phyloP scores from a whole-genome alignment of 2,329 filamentous ascomycete genomes.

The Chrysoporthe puriensis region DNA sequence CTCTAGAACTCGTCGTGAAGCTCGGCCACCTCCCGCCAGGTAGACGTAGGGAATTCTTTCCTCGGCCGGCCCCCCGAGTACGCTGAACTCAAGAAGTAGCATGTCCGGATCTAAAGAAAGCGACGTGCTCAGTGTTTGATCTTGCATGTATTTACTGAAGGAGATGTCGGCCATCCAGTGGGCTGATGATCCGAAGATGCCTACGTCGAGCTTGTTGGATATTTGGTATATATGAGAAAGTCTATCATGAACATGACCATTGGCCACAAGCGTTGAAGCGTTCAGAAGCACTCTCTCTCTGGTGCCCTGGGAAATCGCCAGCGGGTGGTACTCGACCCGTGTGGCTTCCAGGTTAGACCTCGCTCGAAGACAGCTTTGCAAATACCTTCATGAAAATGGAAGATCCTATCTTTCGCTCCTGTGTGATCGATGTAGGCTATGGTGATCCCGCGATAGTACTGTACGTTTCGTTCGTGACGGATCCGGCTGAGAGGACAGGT shows the following conservation, averaged over 20 bases:
- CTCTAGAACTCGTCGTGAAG: conserved; percentile 31
- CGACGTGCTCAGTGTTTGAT: neutral
- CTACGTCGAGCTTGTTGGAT: neutral
- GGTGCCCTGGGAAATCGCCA: neutral
- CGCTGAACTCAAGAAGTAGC: conserved; percentile 4
- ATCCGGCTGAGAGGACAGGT: neutral
- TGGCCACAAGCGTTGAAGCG: neutral
- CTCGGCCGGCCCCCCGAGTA: neutral
- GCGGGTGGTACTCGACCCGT: neutral
- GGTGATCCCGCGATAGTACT: conserved; percentile 1
- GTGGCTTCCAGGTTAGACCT: neutral
- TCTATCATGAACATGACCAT: conserved; percentile 5
- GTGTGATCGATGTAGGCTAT: conserved; percentile 1
- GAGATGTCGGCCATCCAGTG: neutral
- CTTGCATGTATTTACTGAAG: conserved; percentile 1
- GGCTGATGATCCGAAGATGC: neutral
- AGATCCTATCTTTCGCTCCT: neutral
- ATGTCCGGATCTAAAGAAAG: conserved; percentile 10
- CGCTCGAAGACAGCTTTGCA: neutral
- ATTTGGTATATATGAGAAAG: neutral
- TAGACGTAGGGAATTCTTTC: conserved; percentile 10
- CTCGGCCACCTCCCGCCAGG: conserved; percentile 26
- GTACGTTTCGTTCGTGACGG: neutral
- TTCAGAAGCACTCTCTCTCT: neutral
- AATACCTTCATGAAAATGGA: neutral